phyloP scores from a whole-genome alignment of 768 basidiomycete genomes.

The Boletus eberwhitei region DNA sequence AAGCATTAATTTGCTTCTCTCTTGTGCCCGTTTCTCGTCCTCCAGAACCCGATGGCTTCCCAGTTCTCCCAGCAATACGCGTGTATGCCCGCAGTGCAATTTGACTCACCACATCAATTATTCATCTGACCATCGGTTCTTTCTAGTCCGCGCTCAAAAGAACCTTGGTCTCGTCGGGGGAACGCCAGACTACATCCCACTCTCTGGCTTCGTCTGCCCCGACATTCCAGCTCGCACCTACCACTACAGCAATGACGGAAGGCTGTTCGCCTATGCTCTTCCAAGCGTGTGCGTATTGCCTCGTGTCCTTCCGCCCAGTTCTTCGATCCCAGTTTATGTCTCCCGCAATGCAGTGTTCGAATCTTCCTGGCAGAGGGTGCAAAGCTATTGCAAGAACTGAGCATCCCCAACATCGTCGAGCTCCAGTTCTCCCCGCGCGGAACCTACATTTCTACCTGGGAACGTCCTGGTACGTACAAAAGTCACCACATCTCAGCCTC shows the following conservation, averaged over 20 bases:
- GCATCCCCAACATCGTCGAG: conserved; percentile 74
- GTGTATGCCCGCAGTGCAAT: conserved; percentile 50
- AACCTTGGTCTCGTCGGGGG: conserved; percentile 81
- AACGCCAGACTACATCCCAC: conserved; percentile 66
- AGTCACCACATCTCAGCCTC: conserved; percentile 17
- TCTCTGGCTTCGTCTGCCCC: conserved; percentile 62
- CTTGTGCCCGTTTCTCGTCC: conserved; percentile 33
- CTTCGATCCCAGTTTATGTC: conserved; percentile 11
- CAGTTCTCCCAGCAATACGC: conserved; percentile 80
- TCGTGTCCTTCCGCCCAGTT: conserved; percentile 13
- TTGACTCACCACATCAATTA: conserved; percentile 1
- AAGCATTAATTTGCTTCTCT: conserved; percentile 85
- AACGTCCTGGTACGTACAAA: conserved; percentile 64
- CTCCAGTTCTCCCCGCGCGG: conserved; percentile 91
- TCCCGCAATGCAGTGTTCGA: conserved; percentile 50
- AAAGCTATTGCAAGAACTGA: conserved; percentile 70
- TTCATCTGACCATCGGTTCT: conserved; percentile 16
- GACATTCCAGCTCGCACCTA: conserved; percentile 73
- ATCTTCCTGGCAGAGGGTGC: conserved; percentile 74
- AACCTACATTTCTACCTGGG: conserved; percentile 93
- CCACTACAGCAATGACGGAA: conserved; percentile 83
- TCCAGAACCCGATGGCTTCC: conserved; percentile 56
- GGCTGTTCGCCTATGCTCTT: conserved; percentile 81
- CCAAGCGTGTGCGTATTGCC: conserved; percentile 58
- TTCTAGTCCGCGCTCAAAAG: conserved; percentile 91